Conservation (phyloP, 202 grass and related monocot species). For the Cymbopogon flexuosus region DNA sequence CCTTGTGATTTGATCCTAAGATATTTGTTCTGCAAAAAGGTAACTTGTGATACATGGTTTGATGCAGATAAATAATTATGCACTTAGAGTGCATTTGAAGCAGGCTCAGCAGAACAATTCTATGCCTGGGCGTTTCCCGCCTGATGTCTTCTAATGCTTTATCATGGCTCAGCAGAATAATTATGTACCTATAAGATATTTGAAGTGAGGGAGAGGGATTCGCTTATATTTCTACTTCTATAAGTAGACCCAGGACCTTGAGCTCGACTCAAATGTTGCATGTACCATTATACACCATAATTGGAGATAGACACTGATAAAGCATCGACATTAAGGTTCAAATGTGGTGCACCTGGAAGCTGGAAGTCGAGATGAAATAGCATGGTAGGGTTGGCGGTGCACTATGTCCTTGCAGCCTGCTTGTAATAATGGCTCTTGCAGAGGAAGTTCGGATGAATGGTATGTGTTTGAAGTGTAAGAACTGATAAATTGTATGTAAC, state of each 20-base stretch:
- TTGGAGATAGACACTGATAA: not conserved
- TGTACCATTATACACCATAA: not conserved
- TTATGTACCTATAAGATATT: not conserved
- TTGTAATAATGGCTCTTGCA: not conserved
- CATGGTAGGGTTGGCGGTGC: not conserved
- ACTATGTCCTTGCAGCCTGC: not conserved
- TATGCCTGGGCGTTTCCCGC: conserved; percentile 55
- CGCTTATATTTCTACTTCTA: not conserved
- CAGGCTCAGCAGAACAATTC: conserved; percentile 74
- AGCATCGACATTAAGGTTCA: not conserved
- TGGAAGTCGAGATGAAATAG: not conserved
- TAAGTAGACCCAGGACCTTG: not conserved
- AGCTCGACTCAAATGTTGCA: not conserved
- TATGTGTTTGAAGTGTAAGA: not conserved
- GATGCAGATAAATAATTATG: conserved; percentile 75
- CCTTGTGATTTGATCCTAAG: not conserved
- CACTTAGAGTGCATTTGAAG: conserved; percentile 68
- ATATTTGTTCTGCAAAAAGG: not conserved
- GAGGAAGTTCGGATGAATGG: not conserved
- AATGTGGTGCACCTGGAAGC: not conserved
- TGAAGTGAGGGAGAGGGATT: not conserved
- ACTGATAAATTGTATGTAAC: not conserved
- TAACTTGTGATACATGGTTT: not conserved
- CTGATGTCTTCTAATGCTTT: conserved; percentile 59
- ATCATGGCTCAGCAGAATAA: not conserved